phyloP scores from a whole-genome alignment of 148 eudicot species.

The Rhododendron ovatum region DNA sequence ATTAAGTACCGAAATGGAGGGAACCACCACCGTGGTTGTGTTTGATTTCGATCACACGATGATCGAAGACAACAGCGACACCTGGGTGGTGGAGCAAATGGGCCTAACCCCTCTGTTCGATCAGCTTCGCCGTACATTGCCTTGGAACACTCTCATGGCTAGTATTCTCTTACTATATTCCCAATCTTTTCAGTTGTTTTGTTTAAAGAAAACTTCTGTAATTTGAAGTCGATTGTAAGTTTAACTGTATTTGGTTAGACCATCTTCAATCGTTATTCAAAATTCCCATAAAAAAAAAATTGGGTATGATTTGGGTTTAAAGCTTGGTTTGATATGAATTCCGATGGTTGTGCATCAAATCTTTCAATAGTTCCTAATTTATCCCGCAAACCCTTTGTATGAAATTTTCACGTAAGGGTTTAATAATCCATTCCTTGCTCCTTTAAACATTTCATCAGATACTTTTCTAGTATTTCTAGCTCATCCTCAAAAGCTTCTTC shows the following conservation, averaged over 20 bases:
- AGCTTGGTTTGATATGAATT: too few species aligned
- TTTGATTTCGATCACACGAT: slow-evolving; percentile 80
- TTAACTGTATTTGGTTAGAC: not conserved
- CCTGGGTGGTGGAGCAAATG: too few species aligned
- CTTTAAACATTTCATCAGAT: not conserved
- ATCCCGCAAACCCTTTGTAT: too few species aligned
- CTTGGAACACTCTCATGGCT: slow-evolving; percentile 84
- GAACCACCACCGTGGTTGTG: slow-evolving; percentile 25
- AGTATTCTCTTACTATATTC: not conserved
- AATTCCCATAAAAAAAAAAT: not conserved
- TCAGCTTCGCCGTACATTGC: slow-evolving; percentile 23
- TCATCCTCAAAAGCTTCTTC: not conserved
- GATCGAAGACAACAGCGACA: slow-evolving; percentile 22
- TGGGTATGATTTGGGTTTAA: not conserved
- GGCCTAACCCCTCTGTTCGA: too few species aligned
- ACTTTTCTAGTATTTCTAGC: not conserved
- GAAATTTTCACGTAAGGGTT: too few species aligned
- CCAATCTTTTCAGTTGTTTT: not conserved
- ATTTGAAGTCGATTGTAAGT: not conserved
- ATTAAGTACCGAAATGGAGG: slow-evolving; percentile 5
- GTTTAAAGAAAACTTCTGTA: not conserved
- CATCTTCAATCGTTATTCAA: not conserved
- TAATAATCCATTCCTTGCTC: too few species aligned
- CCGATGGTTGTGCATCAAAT: too few species aligned
- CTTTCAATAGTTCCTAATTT: too few species aligned